phyloP scores from a whole-genome alignment of 1,139 yeast genomes.

The Kluyveromyces sp. region DNA sequence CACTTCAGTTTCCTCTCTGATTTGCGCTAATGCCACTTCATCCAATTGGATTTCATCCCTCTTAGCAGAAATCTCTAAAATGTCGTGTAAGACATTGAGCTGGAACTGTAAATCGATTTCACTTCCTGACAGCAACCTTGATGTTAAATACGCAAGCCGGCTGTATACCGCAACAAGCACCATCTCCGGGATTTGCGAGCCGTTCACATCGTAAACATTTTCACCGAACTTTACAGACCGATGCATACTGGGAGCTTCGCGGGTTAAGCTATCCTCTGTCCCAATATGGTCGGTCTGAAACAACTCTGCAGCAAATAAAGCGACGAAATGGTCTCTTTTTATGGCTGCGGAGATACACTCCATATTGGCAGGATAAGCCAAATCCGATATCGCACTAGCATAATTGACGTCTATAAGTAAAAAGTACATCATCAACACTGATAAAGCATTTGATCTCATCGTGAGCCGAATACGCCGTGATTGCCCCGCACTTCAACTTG shows the following conservation, averaged over 20 bases:
- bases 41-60: background rate
- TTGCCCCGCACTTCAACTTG: no score
- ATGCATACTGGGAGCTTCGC: no score
- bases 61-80: background rate
- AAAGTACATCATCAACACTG: no score
- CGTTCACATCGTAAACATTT: background rate
- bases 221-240: background rate
- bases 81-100: background rate
- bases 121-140: background rate
- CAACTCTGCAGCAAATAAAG: conserved; percentile 3
- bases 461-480: no score
- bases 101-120: background rate
- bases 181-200: background rate
- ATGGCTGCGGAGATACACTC: background rate
- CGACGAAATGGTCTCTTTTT: background rate
- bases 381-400: no score
- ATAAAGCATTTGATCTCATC: no score
- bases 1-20: background rate
- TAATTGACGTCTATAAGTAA: no score
- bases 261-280: no score
- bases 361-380: no score
- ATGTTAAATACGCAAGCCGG: background rate
- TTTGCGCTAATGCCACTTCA: background rate
- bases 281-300: no score
- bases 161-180: background rate